phyloP scores from a whole-genome alignment of 768 basidiomycete genomes.

The Amyloporia xantha region DNA sequence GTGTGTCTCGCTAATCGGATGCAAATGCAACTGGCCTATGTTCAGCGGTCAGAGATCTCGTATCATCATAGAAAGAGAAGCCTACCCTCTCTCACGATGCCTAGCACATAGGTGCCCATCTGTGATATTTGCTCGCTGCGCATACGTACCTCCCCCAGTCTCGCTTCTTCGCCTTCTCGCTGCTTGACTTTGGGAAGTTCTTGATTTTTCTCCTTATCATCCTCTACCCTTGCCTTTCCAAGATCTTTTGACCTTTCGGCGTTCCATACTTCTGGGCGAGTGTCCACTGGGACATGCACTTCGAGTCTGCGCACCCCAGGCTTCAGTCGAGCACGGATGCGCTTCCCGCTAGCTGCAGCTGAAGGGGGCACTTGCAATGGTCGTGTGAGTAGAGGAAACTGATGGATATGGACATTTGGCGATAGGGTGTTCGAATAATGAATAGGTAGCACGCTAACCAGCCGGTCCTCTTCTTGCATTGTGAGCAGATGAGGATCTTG shows the following conservation, averaged over 20 bases:
- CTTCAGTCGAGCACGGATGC: slow-evolving; percentile 69
- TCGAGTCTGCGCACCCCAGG: slow-evolving; percentile 56
- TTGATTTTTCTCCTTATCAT: slow-evolving; percentile 76
- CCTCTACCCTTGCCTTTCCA: slow-evolving; percentile 59
- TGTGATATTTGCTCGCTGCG: slow-evolving; percentile 67
- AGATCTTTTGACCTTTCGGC: slow-evolving; percentile 59
- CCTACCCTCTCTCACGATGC: slow-evolving; percentile 66
- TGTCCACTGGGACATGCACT: slow-evolving; percentile 78
- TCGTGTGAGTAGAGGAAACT: slow-evolving; percentile 71
- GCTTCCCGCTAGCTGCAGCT: slow-evolving; percentile 64
- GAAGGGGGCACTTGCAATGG: slow-evolving; percentile 75
- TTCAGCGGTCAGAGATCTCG: slow-evolving; percentile 8
- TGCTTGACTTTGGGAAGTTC: slow-evolving; percentile 36
- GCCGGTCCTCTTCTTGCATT: slow-evolving; percentile 42
- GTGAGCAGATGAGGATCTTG: not conserved
- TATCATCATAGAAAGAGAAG: not conserved
- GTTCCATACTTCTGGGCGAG: slow-evolving; percentile 77
- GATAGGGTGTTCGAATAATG: slow-evolving; percentile 57
- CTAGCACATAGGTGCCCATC: slow-evolving; percentile 66
- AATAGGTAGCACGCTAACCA: slow-evolving; percentile 65
- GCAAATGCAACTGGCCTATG: slow-evolving; percentile 65
- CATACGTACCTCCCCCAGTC: slow-evolving; percentile 63
- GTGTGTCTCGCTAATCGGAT: slow-evolving; percentile 72
- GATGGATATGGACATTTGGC: slow-evolving; percentile 69
- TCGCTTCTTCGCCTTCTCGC: slow-evolving; percentile 48